Evolutionary conservation across 169 alveolate species (phyloP).

Genomic region (Plasmodium berghei): DNA sequence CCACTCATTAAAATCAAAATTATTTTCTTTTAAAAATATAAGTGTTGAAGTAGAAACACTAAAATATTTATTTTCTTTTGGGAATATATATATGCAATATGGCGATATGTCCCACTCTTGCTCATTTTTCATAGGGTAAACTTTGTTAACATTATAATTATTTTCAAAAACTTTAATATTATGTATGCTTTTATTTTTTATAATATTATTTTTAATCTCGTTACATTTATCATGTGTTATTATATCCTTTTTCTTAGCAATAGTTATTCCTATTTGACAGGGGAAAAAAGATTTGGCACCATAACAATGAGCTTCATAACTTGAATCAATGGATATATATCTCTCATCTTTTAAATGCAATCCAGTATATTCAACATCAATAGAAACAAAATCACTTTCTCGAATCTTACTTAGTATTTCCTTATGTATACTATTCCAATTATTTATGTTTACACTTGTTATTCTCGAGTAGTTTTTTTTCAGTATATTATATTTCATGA

Average conservation of each 20-base stretch:
- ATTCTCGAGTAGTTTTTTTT: conserved; percentile 55
- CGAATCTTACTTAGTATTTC: conserved; percentile 75
- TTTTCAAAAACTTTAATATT: conserved; percentile 18
- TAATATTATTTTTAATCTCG: conserved; percentile 3
- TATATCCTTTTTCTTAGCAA: conserved; percentile 82
- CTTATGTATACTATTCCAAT: conserved; percentile 68
- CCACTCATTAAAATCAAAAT: conserved; percentile 90
- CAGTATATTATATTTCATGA: conserved; percentile 20
- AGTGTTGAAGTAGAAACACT: conserved; percentile 87
- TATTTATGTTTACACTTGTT: conserved; percentile 73
- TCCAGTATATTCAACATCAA: conserved; percentile 88
- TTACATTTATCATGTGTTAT: background rate
- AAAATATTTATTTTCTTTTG: conserved; percentile 83
- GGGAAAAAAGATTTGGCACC: conserved; percentile 91
- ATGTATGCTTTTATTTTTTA: conserved; percentile 17
- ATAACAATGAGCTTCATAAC: conserved; percentile 90
- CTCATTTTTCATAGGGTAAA: background rate
- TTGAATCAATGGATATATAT: conserved; percentile 87
- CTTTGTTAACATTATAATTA: conserved; percentile 11
- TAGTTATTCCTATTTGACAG: conserved; percentile 90
- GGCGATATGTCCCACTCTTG: conserved; percentile 89
- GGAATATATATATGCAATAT: conserved; percentile 86
- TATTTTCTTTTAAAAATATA: conserved; percentile 87
- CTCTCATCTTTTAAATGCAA: conserved; percentile 87
- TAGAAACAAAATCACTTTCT: conserved; percentile 84